Evolutionary conservation across 1,139 yeast species (phyloP).

Genomic region (Nakaseomyces kungkrabaensis): DNA sequence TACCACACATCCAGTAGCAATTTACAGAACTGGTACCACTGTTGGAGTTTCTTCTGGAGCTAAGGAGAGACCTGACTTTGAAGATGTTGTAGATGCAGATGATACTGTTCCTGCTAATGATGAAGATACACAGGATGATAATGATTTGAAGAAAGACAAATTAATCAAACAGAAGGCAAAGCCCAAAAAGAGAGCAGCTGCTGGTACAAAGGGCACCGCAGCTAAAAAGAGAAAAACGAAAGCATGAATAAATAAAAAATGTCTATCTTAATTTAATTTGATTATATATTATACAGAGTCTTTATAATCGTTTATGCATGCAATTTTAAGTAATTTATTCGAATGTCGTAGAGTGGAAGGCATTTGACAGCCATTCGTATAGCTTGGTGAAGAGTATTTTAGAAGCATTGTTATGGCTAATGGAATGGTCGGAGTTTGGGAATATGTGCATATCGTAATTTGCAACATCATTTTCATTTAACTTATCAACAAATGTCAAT

Average conservation of each 20-base stretch:
- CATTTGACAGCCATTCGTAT: conserved; percentile 58
- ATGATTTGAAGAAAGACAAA: conserved; percentile 45
- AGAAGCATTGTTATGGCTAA: conserved; percentile 70
- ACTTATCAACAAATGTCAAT: conserved; percentile 57
- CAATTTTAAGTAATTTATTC: background rate
- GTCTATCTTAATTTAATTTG: background rate
- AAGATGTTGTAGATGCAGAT: conserved; percentile 53
- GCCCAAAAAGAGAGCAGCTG: conserved; percentile 24
- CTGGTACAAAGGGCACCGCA: conserved; percentile 13
- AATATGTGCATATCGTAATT: conserved; percentile 86
- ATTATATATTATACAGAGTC: background rate
- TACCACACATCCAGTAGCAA: conserved; percentile 73
- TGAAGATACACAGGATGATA: conserved; percentile 31
- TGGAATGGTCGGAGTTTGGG: conserved; percentile 90
- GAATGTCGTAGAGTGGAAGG: conserved; percentile 34
- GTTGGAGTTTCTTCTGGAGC: conserved; percentile 30
- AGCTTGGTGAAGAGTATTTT: conserved; percentile 66
- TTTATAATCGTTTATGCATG: background rate
- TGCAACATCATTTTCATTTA: conserved; percentile 53
- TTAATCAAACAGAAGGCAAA: conserved; percentile 41
- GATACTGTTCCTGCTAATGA: conserved; percentile 47
- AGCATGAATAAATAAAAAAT: conserved; percentile 5
- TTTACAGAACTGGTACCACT: conserved; percentile 40
- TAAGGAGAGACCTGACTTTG: conserved; percentile 43
- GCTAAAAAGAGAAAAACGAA: conserved; percentile 21